Evolutionary conservation across 2,329 filamentous ascomycete genomes (phyloP).

Genomic region (Colletotrichum orbiculare): DNA sequence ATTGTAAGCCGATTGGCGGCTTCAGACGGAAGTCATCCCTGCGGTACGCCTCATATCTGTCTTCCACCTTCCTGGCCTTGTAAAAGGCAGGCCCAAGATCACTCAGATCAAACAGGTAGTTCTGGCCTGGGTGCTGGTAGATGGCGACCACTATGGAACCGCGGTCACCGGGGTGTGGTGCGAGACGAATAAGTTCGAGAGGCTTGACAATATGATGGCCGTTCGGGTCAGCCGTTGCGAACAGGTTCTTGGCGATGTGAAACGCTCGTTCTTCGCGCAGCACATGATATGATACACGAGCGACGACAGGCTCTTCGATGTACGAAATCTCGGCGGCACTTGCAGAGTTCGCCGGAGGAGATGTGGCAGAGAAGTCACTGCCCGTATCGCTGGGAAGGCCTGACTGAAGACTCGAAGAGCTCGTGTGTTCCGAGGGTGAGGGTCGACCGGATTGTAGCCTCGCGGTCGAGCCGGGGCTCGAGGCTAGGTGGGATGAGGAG

Average conservation of each 20-base stretch:
- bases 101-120: conserved; percentile 76
- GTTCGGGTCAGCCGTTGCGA: conserved; percentile 76
- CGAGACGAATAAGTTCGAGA: conserved; percentile 80
- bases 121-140: conserved; percentile 81
- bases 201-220: conserved; percentile 83
- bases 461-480: conserved; percentile 55
- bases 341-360: conserved; percentile 45
- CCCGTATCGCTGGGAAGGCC: conserved; percentile 49
- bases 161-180: conserved; percentile 75
- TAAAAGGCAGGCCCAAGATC: conserved; percentile 84
- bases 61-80: conserved; percentile 62
- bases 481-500: conserved; percentile 56
- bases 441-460: conserved; percentile 57
- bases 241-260: conserved; percentile 81
- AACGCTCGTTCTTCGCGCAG: conserved; percentile 89
- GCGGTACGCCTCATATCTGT: conserved; percentile 58
- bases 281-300: conserved; percentile 83
- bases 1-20: conserved; percentile 74
- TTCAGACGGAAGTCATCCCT: conserved; percentile 60
- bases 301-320: conserved; percentile 76
- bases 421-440: conserved; percentile 54
- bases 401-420: conserved; percentile 46
- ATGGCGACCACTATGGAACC: conserved; percentile 81
- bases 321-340: conserved; percentile 62
- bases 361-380: conserved; percentile 51